A percentile compares a stretch with the other conserved stretches of the same genome.
Evolutionary conservation across 2,329 filamentous ascomycete genomes (phyloP).

Genomic region (Escovopsis sp.): DNA sequence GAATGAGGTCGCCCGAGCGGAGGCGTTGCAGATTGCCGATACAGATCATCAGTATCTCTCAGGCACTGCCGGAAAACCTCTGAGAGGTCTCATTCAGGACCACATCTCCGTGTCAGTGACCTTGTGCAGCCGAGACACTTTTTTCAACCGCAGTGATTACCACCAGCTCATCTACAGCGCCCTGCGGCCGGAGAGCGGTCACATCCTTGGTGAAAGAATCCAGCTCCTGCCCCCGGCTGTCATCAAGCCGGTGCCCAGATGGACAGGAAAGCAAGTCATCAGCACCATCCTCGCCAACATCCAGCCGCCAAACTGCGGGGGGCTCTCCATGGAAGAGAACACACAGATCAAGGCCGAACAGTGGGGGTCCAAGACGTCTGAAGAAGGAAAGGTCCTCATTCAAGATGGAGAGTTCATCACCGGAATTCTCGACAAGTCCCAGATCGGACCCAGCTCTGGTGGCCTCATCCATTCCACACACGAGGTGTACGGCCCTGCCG

Average conservation of each 20-base stretch:
- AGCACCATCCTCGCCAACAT: slow-evolving; percentile 90
- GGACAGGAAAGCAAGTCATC: slow-evolving; percentile 95
- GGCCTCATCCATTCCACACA: slow-evolving; percentile 87
- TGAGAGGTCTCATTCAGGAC: slow-evolving; percentile 94
- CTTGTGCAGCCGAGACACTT: slow-evolving; percentile 80
- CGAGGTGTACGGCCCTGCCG: slow-evolving; percentile 78
- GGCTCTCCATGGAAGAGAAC: slow-evolving; percentile 65
- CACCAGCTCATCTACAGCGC: slow-evolving; percentile 89
- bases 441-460: slow-evolving; percentile 75
- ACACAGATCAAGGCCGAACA: slow-evolving; percentile 63
- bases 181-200: slow-evolving; percentile 76
- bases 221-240: slow-evolving; percentile 69
- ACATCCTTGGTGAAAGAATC: slow-evolving; percentile 71
- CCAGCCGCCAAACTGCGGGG: slow-evolving; percentile 58
- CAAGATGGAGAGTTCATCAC: slow-evolving; percentile 76
- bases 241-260: slow-evolving; percentile 64
- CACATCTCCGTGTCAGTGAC: slow-evolving; percentile 90
- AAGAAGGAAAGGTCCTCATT: slow-evolving; percentile 72
- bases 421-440: slow-evolving; percentile 90
- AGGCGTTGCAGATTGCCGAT: slow-evolving; percentile 85
- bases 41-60: slow-evolving; percentile 96
- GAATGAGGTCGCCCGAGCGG: slow-evolving; percentile 84
- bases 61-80: slow-evolving; percentile 80
- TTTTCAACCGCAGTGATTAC: slow-evolving; percentile 79
- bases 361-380: slow-evolving; percentile 55